phyloP scores from a whole-genome alignment of 2,329 filamentous ascomycete genomes.

The Aspergillus sp. region DNA sequence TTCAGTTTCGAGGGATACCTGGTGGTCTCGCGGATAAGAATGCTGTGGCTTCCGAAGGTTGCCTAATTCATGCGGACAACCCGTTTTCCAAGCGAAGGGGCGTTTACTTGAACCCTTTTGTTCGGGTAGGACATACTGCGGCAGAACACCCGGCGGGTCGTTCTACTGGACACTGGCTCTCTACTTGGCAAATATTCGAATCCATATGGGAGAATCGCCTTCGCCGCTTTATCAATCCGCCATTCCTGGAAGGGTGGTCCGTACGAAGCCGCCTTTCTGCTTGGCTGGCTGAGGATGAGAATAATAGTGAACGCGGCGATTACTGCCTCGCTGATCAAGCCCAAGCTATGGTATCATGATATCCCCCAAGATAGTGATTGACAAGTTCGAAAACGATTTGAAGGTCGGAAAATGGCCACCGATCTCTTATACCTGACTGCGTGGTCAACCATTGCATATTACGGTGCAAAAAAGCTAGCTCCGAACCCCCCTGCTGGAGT shows the following conservation, averaged over 20 bases:
- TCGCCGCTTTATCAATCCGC: constrained; percentile 35
- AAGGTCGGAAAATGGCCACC: neutral
- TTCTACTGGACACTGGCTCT: constrained; percentile 51
- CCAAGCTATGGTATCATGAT: constrained; percentile 3
- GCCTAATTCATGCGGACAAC: constrained; percentile 54
- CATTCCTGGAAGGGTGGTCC: constrained; percentile 27
- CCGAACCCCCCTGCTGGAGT: neutral
- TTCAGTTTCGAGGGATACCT: constrained; percentile 64
- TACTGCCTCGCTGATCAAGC: constrained; percentile 60
- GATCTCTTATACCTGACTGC: neutral
- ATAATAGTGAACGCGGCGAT: constrained; percentile 44
- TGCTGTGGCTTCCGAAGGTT: constrained; percentile 77
- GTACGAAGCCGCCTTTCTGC: constrained; percentile 37
- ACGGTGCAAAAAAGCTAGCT: neutral
- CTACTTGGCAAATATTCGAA: constrained; percentile 48
- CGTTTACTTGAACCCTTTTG: constrained; percentile 41
- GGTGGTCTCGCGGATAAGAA: constrained; percentile 56
- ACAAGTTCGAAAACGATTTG: neutral
- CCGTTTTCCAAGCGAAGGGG: constrained; percentile 29
- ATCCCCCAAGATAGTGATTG: neutral
- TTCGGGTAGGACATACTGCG: constrained; percentile 39
- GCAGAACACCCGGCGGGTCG: constrained; percentile 25
- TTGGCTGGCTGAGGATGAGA: constrained; percentile 28
- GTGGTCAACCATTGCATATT: neutral
- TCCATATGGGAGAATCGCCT: constrained; percentile 62